Conservation (phyloP, 495 filamentous ascomycete genomes). For the Symbiotaphrina buchneri region DNA sequence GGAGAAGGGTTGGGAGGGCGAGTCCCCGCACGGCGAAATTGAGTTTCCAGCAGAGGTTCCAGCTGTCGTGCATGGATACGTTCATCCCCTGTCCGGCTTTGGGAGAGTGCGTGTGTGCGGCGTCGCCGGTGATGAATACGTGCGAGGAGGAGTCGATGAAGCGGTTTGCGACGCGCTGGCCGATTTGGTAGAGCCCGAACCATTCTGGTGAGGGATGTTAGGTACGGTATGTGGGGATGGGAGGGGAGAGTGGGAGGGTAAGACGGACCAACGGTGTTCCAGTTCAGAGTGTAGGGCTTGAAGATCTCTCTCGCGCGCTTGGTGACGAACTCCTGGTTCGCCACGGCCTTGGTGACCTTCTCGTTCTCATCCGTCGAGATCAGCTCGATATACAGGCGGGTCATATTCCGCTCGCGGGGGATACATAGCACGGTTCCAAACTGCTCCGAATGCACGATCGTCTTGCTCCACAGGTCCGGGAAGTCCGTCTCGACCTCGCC, state of each 20-base stretch:
- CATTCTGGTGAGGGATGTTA: conserved; percentile 12
- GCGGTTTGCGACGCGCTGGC: conserved; percentile 12
- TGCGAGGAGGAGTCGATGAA: conserved; percentile 10
- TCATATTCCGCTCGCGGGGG: conserved; percentile 11
- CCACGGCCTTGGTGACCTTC: conserved; percentile 16
- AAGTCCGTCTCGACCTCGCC: conserved; percentile 15
- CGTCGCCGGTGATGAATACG: conserved; percentile 11
- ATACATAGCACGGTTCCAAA: conserved; percentile 14
- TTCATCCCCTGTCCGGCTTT: conserved; percentile 20
- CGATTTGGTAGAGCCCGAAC: conserved; percentile 16
- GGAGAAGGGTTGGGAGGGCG: conserved; percentile 15
- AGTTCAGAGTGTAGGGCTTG: conserved; percentile 22
- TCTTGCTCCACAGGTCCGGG: conserved; percentile 16
- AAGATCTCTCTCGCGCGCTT: conserved; percentile 20
- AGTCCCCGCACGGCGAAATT: conserved; percentile 44
- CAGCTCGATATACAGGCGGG: conserved; percentile 15
- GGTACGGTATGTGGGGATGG: conserved; percentile 11
- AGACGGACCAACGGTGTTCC: conserved; percentile 16
- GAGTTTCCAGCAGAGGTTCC: conserved; percentile 16
- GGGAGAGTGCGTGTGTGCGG: conserved; percentile 6
- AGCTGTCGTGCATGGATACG: conserved; percentile 15
- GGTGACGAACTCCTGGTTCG: conserved; percentile 17
- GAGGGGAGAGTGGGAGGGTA: too few species aligned
- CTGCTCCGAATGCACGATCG: conserved; percentile 20
- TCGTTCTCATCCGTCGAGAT: conserved; percentile 7